phyloP scores from a whole-genome alignment of 2,329 filamentous ascomycete species.

The Cercospora sp. region DNA sequence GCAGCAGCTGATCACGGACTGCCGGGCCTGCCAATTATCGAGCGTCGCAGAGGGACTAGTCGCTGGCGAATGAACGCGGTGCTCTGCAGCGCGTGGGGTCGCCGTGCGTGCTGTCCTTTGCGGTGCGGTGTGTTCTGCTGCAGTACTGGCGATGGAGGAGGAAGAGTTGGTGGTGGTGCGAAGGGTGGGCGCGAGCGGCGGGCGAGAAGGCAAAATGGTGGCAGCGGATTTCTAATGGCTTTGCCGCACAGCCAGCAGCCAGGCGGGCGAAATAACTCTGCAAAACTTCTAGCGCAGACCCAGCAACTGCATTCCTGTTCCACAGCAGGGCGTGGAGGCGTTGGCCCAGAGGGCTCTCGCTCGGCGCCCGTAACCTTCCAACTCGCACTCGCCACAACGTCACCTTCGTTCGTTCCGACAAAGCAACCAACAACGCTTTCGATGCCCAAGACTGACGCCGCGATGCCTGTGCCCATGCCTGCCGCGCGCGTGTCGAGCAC shows the following conservation, averaged over 20 bases:
- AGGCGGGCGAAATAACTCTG: neutral
- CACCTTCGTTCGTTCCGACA: neutral
- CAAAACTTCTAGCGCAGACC: neutral
- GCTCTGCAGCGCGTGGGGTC: neutral
- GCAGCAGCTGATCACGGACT: conserved; percentile 2
- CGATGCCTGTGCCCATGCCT: neutral
- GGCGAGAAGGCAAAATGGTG: neutral
- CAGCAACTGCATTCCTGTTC: neutral
- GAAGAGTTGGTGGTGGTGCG: neutral
- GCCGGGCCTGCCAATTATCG: neutral
- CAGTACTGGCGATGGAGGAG: neutral
- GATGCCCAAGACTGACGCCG: neutral
- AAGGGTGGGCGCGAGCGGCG: neutral
- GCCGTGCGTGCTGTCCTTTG: neutral
- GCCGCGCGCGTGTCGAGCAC: neutral
- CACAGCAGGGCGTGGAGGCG: neutral
- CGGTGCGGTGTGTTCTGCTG: neutral
- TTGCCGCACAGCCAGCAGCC: neutral
- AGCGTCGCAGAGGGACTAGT: neutral
- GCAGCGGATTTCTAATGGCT: neutral
- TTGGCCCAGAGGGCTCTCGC: neutral
- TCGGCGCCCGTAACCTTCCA: neutral
- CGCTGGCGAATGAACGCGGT: neutral
- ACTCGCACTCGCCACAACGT: neutral
- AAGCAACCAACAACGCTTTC: neutral